A percentile compares a stretch with the other conserved stretches of the same genome.
Evolutionary conservation across 1,284 basidiomycete genomes (phyloP).

Genomic region (Pseudozyma sp.): DNA sequence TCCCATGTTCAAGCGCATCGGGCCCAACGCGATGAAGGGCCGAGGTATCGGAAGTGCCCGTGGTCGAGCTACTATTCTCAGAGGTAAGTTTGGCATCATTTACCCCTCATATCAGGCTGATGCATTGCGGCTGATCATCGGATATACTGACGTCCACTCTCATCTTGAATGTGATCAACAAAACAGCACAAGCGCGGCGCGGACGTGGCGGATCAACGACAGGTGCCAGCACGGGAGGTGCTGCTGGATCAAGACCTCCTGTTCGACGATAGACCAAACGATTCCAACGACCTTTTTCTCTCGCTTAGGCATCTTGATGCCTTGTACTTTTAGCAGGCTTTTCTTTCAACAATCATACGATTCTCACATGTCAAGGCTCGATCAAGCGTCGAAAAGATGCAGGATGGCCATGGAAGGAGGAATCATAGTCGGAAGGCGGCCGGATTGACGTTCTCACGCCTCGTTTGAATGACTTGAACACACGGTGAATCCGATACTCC

Average conservation of each 20-base stretch:
- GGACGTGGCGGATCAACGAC: conserved; percentile 43
- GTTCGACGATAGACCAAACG: conserved; percentile 26
- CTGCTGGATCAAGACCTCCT: conserved; percentile 24
- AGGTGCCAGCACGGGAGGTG: conserved; percentile 6
- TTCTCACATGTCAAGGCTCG: conserved; percentile 3
- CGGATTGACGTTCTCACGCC: conserved; percentile 12
- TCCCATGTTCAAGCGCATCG: conserved; percentile 99
- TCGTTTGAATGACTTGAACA: not conserved
- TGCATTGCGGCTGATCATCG: not conserved
- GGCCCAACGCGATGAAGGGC: conserved; percentile 97
- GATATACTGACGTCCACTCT: not conserved
- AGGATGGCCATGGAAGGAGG: not conserved
- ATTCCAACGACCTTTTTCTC: not conserved
- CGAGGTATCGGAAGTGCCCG: conserved; percentile 98
- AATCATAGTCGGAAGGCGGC: not conserved
- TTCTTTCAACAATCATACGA: conserved; percentile 2
- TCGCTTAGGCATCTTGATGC: conserved; percentile 4
- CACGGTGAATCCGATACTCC: not conserved
- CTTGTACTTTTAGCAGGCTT: conserved; percentile 38
- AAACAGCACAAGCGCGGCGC: conserved; percentile 50
- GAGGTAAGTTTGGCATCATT: conserved; percentile 71
- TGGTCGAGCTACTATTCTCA: conserved; percentile 95
- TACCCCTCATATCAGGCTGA: too few species aligned
- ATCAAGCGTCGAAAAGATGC: not conserved
- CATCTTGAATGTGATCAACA: not conserved